Percentiles rank a stretch among this genome's conserved stretches.
These are phyloP conservation scores for Colletotrichum camelliae DNA, from an alignment of 2,329 filamentous ascomycete genomes.

Conservation along the genomic window DNA sequence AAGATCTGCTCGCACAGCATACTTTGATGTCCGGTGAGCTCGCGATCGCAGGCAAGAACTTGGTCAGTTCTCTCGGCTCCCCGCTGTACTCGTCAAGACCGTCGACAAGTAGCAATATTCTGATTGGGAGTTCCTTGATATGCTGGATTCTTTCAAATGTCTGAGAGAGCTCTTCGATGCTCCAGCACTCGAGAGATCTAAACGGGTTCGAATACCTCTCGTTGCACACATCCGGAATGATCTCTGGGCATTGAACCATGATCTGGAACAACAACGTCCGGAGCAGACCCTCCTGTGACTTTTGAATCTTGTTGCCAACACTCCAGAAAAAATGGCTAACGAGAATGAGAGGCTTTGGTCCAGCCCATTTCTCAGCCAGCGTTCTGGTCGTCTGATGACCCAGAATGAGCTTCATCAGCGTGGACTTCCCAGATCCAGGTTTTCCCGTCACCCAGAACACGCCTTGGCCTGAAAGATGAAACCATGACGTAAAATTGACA, in stretches of 20 bases:
- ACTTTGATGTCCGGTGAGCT: too few relatives aligned
- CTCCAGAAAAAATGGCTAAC: conserved; percentile 47
- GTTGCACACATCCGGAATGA: background rate
- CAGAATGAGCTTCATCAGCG: conserved; percentile 44
- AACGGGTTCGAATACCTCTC: background rate
- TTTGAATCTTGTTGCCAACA: conserved; percentile 41
- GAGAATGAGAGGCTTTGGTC: conserved; percentile 28
- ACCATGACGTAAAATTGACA: conserved; percentile 30
- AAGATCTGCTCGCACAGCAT: too few relatives aligned
- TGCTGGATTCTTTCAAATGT: conserved; percentile 19
- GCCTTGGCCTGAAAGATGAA: too few relatives aligned
- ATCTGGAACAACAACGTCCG: conserved; percentile 24
- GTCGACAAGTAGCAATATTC: conserved; percentile 31
- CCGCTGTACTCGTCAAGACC: conserved; percentile 40
- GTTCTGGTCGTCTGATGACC: conserved; percentile 27
- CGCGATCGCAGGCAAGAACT: too few relatives aligned
- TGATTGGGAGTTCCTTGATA: background rate
- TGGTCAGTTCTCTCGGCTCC: too few relatives aligned
- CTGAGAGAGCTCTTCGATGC: conserved; percentile 29
- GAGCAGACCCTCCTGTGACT: conserved; percentile 44
- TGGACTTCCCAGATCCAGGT: conserved; percentile 52
- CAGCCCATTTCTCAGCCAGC: conserved; percentile 37
- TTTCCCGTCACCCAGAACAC: conserved; percentile 47
- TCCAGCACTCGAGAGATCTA: conserved; percentile 26
- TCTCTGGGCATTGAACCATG: background rate